Conservation (phyloP, 345 rosid genomes). For the Hibiscus syriacus region DNA sequence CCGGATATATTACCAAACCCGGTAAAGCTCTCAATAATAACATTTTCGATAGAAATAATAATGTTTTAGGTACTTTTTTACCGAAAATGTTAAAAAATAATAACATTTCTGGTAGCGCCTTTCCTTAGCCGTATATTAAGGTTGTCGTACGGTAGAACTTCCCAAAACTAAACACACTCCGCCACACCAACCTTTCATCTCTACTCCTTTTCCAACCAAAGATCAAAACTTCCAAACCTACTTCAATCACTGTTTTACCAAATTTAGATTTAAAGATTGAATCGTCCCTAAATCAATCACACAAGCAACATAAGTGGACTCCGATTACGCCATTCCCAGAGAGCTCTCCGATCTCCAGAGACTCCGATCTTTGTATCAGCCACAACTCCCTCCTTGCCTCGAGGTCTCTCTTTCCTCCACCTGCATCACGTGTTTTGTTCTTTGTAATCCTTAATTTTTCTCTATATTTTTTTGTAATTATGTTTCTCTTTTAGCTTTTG, state of each 20-base stretch:
- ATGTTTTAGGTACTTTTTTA: no score
- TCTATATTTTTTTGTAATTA: neutral
- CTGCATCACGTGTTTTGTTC: neutral
- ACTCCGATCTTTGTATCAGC: slow-evolving; percentile 1
- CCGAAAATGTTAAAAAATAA: no score
- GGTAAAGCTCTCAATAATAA: no score
- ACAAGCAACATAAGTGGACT: slow-evolving; percentile 43
- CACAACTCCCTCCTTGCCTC: neutral
- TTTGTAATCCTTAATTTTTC: neutral
- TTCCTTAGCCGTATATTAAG: no score
- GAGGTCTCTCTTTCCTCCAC: neutral
- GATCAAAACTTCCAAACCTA: no score
- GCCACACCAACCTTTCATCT: neutral
- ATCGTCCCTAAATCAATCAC: neutral
- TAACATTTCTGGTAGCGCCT: no score
- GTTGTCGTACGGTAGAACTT: no score
- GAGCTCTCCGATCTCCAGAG: slow-evolving; percentile 88
- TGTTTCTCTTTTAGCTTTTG: neutral
- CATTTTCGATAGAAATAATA: no score
- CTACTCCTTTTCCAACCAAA: no score
- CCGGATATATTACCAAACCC: no score
- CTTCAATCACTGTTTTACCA: neutral
- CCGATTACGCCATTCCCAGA: slow-evolving; percentile 89
- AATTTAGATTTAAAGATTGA: neutral
- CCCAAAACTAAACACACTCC: neutral